Conservation (phyloP, 1,284 basidiomycete species). For the Rhodotorula sp. region DNA sequence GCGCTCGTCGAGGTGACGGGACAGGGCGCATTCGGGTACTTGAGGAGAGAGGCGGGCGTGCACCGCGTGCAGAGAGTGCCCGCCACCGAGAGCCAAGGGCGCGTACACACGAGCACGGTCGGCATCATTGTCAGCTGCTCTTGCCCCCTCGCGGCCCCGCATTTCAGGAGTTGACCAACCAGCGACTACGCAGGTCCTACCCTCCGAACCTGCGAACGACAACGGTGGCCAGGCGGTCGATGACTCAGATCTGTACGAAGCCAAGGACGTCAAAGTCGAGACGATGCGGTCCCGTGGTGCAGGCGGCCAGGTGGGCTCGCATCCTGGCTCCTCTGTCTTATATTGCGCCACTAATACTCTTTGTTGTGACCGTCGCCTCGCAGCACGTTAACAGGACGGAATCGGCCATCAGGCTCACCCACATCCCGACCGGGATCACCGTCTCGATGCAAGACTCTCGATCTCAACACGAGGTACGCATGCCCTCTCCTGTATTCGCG, state of each 20-base stretch:
- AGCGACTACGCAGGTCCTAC: slow-evolving; percentile 62
- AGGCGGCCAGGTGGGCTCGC: slow-evolving; percentile 74
- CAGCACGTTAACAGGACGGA: slow-evolving; percentile 99
- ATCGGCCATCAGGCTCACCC: slow-evolving; percentile 93
- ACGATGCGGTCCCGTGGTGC: slow-evolving; percentile 94
- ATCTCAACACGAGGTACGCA: slow-evolving; percentile 80
- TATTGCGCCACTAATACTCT: no score
- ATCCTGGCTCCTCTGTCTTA: neutral
- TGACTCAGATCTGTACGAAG: slow-evolving; percentile 60
- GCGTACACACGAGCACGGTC: slow-evolving; percentile 91
- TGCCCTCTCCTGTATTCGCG: neutral
- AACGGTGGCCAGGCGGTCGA: slow-evolving; percentile 14
- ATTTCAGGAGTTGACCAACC: neutral
- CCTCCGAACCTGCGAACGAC: slow-evolving; percentile 54
- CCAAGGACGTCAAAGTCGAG: slow-evolving; percentile 84
- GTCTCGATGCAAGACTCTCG: slow-evolving; percentile 99
- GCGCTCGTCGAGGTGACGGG: slow-evolving; percentile 80
- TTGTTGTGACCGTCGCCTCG: neutral
- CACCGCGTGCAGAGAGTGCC: slow-evolving; percentile 95
- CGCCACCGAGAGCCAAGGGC: slow-evolving; percentile 77
- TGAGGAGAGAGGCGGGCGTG: slow-evolving; percentile 90
- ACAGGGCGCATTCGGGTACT: slow-evolving; percentile 68
- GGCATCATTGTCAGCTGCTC: slow-evolving; percentile 66
- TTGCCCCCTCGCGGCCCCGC: neutral
- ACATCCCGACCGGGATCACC: slow-evolving; percentile 86